phyloP scores from a whole-genome alignment of 2,329 filamentous ascomycete species.

The Botrytis byssoidea region DNA sequence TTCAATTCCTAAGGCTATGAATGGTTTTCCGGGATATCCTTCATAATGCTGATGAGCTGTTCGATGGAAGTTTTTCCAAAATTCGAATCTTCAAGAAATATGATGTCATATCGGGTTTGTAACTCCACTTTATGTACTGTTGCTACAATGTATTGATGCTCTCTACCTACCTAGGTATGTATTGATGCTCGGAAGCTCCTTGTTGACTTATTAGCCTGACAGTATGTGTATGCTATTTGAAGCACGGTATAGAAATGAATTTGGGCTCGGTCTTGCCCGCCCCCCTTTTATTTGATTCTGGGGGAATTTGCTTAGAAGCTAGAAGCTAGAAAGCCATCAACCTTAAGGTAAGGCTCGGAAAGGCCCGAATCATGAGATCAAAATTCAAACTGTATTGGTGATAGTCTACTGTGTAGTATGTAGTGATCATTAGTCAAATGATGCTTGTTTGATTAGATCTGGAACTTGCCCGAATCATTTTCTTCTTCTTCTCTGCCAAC shows the following conservation, averaged over 20 bases:
- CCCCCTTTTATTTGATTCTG: neutral
- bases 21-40: neutral
- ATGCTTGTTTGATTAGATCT: neutral
- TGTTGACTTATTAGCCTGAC: neutral
- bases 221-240: neutral
- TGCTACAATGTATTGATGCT: neutral
- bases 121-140: neutral
- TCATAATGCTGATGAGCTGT: slow-evolving; percentile 5
- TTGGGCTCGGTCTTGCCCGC: neutral
- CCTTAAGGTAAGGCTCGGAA: neutral
- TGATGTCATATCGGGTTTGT: neutral
- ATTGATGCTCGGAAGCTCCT: neutral
- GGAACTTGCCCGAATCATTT: neutral
- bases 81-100: neutral
- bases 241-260: neutral
- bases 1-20: neutral
- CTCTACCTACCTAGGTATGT: neutral
- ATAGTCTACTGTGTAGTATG: neutral
- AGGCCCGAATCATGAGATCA: neutral
- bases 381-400: neutral
- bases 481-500: neutral
- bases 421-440: neutral
- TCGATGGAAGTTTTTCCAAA: neutral
- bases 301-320: neutral
- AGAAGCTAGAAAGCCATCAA: neutral